phyloP scores from a whole-genome alignment of 2,329 filamentous ascomycete species.

The Aciculosporium take region DNA sequence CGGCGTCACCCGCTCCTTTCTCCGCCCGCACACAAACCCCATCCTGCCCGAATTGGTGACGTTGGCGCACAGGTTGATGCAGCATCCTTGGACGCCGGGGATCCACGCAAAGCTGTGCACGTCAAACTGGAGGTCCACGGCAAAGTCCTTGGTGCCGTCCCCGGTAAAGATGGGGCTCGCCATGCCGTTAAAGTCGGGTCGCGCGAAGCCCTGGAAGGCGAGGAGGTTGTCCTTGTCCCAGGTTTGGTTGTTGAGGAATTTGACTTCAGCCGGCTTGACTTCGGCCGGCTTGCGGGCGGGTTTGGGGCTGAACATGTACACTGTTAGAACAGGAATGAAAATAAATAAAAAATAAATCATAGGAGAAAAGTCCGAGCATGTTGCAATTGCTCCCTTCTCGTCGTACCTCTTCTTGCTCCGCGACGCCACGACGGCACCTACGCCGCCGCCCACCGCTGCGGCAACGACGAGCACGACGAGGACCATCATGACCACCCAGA shows the following conservation, averaged over 20 bases:
- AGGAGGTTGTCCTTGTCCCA: neutral
- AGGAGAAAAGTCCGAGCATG: neutral
- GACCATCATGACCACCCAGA: neutral
- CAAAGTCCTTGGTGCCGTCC: neutral
- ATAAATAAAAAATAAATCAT: neutral
- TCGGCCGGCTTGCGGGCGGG: too few species aligned
- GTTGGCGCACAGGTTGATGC: slow-evolving; percentile 3
- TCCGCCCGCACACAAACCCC: neutral
- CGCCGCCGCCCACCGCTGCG: neutral
- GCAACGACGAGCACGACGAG: neutral
- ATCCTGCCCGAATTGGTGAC: neutral
- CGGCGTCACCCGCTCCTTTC: neutral
- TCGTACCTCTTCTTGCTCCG: neutral
- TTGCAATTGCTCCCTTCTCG: neutral
- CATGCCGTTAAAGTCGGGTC: neutral
- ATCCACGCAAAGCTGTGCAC: slow-evolving; percentile 3
- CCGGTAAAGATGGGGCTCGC: neutral
- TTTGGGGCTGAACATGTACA: too few species aligned
- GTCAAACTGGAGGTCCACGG: neutral
- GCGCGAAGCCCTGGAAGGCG: slow-evolving; percentile 2
- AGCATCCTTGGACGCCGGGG: slow-evolving; percentile 1
- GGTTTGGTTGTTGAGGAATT: slow-evolving; percentile 1
- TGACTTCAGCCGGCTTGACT: too few species aligned
- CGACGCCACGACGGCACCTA: neutral
- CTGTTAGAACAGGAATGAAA: neutral